phyloP scores from a whole-genome alignment of 1,284 basidiomycete species.

The Tilletia indica region DNA sequence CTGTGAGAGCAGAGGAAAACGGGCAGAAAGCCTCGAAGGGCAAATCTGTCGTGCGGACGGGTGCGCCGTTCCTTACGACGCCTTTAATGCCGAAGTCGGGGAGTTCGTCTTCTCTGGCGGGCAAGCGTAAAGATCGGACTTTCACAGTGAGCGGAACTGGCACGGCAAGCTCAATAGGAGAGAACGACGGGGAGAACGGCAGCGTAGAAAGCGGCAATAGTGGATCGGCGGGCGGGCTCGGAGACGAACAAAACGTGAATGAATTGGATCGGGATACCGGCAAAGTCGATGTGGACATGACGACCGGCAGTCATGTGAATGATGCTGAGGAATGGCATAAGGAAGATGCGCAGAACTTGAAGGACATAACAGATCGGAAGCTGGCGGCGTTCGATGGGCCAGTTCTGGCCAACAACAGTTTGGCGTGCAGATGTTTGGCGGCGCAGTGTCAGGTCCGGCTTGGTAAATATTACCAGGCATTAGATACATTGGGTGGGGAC shows the following conservation, averaged over 20 bases:
- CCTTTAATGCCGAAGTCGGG: neutral
- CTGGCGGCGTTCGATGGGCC: constrained; percentile 35
- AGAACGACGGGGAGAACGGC: constrained; percentile 11
- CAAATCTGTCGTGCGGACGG: no score
- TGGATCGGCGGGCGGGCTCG: neutral
- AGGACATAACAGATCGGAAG: constrained; percentile 56
- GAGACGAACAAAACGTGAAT: neutral
- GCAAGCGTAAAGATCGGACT: constrained; percentile 44
- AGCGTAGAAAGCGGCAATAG: constrained; percentile 17
- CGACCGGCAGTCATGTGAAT: neutral
- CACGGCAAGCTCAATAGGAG: constrained; percentile 26
- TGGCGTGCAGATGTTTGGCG: constrained; percentile 83
- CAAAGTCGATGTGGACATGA: no score
- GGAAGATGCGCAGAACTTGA: constrained; percentile 76
- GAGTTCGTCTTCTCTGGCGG: constrained; percentile 16
- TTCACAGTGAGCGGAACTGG: constrained; percentile 48
- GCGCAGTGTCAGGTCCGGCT: constrained; percentile 90
- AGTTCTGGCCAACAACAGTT: constrained; percentile 44
- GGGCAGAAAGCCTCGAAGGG: no score
- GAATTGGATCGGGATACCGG: neutral
- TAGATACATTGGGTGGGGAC: constrained; percentile 84
- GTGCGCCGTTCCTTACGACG: neutral
- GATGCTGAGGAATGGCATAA: constrained; percentile 19
- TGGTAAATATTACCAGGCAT: constrained; percentile 87
- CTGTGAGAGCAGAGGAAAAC: no score